Evolutionary conservation across 306 rosid genomes (phyloP).

Genomic region (Cercis canadensis): DNA sequence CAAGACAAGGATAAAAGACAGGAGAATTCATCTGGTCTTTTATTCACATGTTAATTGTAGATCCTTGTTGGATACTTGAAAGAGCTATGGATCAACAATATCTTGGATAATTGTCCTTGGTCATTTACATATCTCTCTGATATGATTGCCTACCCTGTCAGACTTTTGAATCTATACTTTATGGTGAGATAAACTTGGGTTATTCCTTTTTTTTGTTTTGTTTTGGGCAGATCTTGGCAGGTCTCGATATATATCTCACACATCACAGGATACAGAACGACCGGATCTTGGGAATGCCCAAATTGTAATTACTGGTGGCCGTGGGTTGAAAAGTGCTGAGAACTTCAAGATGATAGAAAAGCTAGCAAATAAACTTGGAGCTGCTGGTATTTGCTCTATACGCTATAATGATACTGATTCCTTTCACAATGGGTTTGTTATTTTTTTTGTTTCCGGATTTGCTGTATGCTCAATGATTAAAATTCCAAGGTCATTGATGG

Average conservation of each 20-base stretch:
- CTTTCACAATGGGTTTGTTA: constrained; percentile 4
- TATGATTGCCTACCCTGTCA: constrained; percentile 14
- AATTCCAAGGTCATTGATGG: constrained; percentile 17
- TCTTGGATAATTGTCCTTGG: constrained; percentile 24
- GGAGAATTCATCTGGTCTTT: constrained; percentile 6
- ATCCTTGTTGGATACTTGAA: constrained; percentile 28
- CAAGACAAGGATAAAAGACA: background rate
- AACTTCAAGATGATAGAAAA: constrained; percentile 93
- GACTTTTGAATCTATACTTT: constrained; percentile 29
- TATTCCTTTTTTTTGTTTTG: background rate
- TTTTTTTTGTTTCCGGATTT: constrained; percentile 3
- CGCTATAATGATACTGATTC: constrained; percentile 29
- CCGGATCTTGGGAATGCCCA: constrained; percentile 97
- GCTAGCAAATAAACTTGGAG: constrained; percentile 89
- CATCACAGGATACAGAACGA: constrained; percentile 71
- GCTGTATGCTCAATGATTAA: constrained; percentile 16
- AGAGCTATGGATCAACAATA: constrained; percentile 33
- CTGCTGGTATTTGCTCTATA: constrained; percentile 66
- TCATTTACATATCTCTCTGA: constrained; percentile 25
- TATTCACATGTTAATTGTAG: constrained; percentile 5
- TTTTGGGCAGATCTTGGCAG: constrained; percentile 63
- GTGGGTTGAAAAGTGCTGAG: constrained; percentile 85
- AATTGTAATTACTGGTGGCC: constrained; percentile 86
- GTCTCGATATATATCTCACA: constrained; percentile 72
- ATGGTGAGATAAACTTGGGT: constrained; percentile 13